Evolutionary conservation across 208 protist species (phyloP).

Genomic region (Acanthamoeba healyi): DNA sequence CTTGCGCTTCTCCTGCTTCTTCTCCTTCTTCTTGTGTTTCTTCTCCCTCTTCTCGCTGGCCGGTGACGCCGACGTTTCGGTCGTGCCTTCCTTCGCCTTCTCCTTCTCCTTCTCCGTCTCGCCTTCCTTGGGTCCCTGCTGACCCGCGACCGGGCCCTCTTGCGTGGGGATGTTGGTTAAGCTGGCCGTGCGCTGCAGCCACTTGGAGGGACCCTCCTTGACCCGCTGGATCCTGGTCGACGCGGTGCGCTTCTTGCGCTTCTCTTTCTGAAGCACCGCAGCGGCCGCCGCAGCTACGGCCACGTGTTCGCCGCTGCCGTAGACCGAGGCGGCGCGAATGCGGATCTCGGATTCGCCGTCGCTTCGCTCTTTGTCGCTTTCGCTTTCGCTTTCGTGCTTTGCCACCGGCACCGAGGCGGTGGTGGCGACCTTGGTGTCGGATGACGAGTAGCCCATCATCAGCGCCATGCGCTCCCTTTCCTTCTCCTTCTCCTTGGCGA

Average conservation of each 20-base stretch:
- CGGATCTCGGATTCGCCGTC: neutral
- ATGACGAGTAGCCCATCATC: neutral
- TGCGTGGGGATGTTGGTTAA: neutral
- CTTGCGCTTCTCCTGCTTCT: neutral
- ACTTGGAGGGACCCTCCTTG: neutral
- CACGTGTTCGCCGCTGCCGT: neutral
- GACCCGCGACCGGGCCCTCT: neutral
- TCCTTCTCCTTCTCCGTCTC: neutral
- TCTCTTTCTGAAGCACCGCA: neutral
- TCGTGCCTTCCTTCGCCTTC: neutral
- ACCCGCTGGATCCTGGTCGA: neutral
- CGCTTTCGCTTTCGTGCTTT: neutral
- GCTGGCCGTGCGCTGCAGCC: conserved; percentile 4
- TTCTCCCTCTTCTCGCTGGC: neutral
- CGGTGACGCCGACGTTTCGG: neutral
- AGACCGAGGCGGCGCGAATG: neutral
- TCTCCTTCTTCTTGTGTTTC: neutral
- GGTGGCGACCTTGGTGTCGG: neutral
- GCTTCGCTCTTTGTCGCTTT: conserved; percentile 30
- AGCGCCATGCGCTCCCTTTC: neutral
- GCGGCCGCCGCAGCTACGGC: neutral
- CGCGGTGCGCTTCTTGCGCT: neutral
- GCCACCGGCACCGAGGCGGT: neutral
- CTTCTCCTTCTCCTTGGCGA: neutral
- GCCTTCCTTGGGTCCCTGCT: neutral